Evolutionary conservation across 192 early-diverging fungal genomes (phyloP).

Genomic region (Coemansia sp.): DNA sequence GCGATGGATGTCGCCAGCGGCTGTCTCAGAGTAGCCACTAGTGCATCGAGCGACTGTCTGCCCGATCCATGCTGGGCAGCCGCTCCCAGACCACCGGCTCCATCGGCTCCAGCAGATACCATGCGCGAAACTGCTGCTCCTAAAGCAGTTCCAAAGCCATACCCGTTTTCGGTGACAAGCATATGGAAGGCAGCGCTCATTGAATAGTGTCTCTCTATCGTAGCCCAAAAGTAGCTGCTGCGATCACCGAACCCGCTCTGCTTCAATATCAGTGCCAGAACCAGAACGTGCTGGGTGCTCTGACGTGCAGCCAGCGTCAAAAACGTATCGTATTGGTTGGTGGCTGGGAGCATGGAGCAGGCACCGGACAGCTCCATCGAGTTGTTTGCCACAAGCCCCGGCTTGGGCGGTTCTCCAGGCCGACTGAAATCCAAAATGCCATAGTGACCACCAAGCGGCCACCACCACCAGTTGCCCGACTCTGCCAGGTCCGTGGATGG

Average conservation of each 20-base stretch:
- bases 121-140: neutral
- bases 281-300: slow-evolving; percentile 23
- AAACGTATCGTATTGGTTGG: slow-evolving; percentile 17
- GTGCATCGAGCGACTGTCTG: no score
- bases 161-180: slow-evolving; percentile 8
- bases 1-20: no score
- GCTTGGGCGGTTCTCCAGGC: neutral
- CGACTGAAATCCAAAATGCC: slow-evolving; percentile 21
- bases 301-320: slow-evolving; percentile 38
- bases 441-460: slow-evolving; percentile 41
- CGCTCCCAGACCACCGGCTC: slow-evolving; percentile 17
- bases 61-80: no score
- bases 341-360: slow-evolving; percentile 13
- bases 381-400: slow-evolving; percentile 24
- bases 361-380: slow-evolving; percentile 13
- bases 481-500: neutral
- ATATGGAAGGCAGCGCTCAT: slow-evolving; percentile 14
- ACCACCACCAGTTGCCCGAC: no score
- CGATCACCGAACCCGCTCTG: slow-evolving; percentile 22
- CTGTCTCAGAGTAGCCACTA: no score
- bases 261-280: slow-evolving; percentile 14
- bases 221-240: slow-evolving; percentile 37
- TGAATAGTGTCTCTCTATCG: slow-evolving; percentile 16
- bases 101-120: slow-evolving; percentile 8
- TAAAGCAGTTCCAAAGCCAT: slow-evolving; percentile 22